phyloP scores from a whole-genome alignment of 2,329 filamentous ascomycete genomes.

The Lizonia empirigonia region DNA sequence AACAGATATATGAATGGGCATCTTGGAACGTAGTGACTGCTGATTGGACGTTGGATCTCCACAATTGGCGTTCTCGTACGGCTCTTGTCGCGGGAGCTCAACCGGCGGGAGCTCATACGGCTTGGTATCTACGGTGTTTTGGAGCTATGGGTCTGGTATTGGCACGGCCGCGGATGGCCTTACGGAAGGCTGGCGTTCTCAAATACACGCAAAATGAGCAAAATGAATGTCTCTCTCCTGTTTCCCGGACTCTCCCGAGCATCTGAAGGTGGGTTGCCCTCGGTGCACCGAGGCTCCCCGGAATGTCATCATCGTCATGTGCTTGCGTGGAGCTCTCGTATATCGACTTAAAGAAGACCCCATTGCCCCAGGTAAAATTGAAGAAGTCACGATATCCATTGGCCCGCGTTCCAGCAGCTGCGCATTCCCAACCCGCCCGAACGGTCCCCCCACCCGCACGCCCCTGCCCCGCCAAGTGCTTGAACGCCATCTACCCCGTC shows the following conservation, averaged over 20 bases:
- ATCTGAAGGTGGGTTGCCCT: slow-evolving; percentile 11
- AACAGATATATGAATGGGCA: background rate
- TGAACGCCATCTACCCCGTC: slow-evolving; percentile 23
- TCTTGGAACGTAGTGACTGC: background rate
- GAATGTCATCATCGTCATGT: slow-evolving; percentile 27
- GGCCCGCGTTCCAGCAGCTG: slow-evolving; percentile 8
- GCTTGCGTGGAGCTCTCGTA: background rate
- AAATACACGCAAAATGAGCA: slow-evolving; percentile 33
- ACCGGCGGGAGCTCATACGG: slow-evolving; percentile 13
- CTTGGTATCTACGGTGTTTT: slow-evolving; percentile 31
- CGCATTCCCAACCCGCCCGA: slow-evolving; percentile 17
- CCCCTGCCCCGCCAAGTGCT: slow-evolving; percentile 15
- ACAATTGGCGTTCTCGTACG: slow-evolving; percentile 16
- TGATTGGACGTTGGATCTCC: slow-evolving; percentile 9
- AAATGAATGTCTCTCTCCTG: background rate
- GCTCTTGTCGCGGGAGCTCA: slow-evolving; percentile 17
- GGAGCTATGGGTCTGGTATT: slow-evolving; percentile 26
- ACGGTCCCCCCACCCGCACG: slow-evolving; percentile 36
- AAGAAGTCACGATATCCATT: slow-evolving; percentile 12
- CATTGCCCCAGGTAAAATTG: background rate
- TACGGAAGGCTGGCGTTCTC: slow-evolving; percentile 31
- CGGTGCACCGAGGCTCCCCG: slow-evolving; percentile 28
- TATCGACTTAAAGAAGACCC: slow-evolving; percentile 4
- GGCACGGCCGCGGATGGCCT: slow-evolving; percentile 45
- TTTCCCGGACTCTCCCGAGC: slow-evolving; percentile 27